Percentiles rank a stretch among this genome's conserved stretches.
Conservation (phyloP, 306 rosid genomes). For the Dryas alaskensis region DNA sequence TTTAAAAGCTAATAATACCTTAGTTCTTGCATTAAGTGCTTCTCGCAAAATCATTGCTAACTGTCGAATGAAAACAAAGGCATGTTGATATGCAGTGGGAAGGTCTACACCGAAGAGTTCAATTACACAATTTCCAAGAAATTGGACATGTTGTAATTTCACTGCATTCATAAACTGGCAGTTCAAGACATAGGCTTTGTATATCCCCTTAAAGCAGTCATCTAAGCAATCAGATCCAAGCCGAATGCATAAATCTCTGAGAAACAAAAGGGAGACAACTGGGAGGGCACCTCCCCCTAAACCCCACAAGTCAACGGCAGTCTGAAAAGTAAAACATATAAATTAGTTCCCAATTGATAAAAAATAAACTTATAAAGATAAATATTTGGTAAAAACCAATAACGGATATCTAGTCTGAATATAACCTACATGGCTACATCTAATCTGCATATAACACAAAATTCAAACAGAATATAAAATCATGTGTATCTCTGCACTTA, state of each 20-base stretch:
- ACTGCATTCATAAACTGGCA: constrained; percentile 83
- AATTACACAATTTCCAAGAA: constrained; percentile 76
- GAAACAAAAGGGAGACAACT: constrained; percentile 61
- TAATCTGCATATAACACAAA: constrained; percentile 11
- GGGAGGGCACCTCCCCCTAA: constrained; percentile 96
- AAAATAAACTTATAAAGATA: background rate
- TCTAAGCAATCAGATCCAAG: constrained; percentile 87
- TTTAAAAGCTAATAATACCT: constrained; percentile 43
- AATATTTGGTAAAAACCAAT: background rate
- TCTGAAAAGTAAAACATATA: constrained; percentile 37
- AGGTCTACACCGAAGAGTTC: constrained; percentile 80
- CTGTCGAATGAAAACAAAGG: constrained; percentile 83
- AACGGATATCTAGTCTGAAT: background rate
- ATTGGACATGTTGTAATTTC: constrained; percentile 75
- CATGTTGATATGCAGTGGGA: constrained; percentile 86
- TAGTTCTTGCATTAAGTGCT: constrained; percentile 79
- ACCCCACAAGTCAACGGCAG: constrained; percentile 93
- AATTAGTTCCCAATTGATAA: background rate
- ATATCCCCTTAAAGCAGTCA: constrained; percentile 86
- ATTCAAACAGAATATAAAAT: constrained; percentile 19
- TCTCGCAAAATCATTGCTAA: constrained; percentile 88
- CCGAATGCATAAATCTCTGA: constrained; percentile 76
- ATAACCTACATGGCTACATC: background rate
- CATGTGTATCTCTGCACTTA: constrained; percentile 25
- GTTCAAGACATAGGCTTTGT: constrained; percentile 88